These are phyloP conservation scores for Pichia rugopelliculosa DNA, from an alignment of 805 yeast species.

Conservation along the genomic window DNA sequence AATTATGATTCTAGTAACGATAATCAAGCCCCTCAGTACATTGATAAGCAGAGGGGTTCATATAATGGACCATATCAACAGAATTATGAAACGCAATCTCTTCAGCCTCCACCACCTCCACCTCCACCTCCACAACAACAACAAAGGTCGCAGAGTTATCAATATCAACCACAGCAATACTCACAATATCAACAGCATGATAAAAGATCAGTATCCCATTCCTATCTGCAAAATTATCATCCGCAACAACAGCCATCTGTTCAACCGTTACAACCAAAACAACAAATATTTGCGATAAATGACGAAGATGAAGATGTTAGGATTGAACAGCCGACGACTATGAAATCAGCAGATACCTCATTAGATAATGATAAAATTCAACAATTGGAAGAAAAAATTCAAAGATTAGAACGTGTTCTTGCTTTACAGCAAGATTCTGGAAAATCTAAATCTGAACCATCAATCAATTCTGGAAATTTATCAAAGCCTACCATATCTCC, in stretches of 20 bases:
- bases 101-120: not conserved
- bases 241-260: not conserved
- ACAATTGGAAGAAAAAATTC: conserved; percentile 28
- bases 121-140: not conserved
- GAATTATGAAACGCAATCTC: not conserved
- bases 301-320: conserved; percentile 3
- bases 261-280: not conserved
- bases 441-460: not conserved
- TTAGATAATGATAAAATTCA: conserved; percentile 17
- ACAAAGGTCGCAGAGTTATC: not conserved
- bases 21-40: not conserved
- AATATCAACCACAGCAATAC: not conserved
- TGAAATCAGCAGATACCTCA: not conserved
- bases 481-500: no score
- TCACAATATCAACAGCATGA: not conserved
- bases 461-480: not conserved
- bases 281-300: conserved; percentile 1
- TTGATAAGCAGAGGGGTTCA: conserved; percentile 1
- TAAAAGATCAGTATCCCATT: not conserved
- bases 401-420: conserved; percentile 23
- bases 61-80: not conserved
- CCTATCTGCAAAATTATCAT: not conserved
- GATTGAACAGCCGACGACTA: not conserved
- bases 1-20: not conserved
- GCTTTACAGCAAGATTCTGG: conserved; percentile 17